phyloP scores from a whole-genome alignment of 148 eudicot species.

The Nepenthes gracilis region DNA sequence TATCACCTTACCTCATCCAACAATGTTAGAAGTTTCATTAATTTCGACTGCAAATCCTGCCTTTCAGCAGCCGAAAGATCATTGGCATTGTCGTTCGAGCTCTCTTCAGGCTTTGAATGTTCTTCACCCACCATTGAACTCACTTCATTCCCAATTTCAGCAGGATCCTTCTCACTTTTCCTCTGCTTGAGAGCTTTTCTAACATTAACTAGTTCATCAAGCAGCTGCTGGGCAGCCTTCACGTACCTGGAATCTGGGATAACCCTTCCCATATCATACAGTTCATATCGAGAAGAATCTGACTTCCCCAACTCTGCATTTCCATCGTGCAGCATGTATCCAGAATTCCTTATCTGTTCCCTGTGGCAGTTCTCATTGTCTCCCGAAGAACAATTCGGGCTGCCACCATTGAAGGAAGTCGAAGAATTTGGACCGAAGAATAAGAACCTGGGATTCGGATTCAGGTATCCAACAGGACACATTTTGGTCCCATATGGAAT shows the following conservation, averaged over 20 bases:
- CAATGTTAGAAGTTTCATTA: conserved; percentile 73
- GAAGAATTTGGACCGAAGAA: conserved; percentile 11
- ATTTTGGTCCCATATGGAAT: conserved; percentile 23
- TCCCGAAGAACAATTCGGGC: background rate
- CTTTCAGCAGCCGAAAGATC: conserved; percentile 33
- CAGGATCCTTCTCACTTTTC: conserved; percentile 1
- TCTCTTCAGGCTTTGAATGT: conserved; percentile 1
- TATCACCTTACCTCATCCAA: conserved; percentile 63
- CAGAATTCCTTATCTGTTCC: background rate
- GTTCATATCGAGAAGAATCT: background rate
- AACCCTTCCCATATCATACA: background rate
- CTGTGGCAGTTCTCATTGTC: conserved; percentile 1
- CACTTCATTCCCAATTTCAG: background rate
- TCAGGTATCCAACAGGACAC: conserved; percentile 17
- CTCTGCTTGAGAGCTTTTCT: conserved; percentile 25
- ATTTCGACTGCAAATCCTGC: conserved; percentile 76
- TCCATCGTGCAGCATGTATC: background rate
- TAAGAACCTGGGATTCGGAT: conserved; percentile 17
- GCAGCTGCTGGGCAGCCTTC: conserved; percentile 63
- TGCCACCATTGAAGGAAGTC: background rate
- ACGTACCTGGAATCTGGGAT: conserved; percentile 46
- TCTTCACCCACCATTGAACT: conserved; percentile 15
- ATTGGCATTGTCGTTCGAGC: background rate
- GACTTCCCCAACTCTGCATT: background rate
- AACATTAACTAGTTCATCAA: conserved; percentile 62